Evolutionary conservation across 2,329 filamentous ascomycete species (phyloP), one percentile per base, ranked within the genome.

Genomic region (Trichoderma koningii): DNA sequence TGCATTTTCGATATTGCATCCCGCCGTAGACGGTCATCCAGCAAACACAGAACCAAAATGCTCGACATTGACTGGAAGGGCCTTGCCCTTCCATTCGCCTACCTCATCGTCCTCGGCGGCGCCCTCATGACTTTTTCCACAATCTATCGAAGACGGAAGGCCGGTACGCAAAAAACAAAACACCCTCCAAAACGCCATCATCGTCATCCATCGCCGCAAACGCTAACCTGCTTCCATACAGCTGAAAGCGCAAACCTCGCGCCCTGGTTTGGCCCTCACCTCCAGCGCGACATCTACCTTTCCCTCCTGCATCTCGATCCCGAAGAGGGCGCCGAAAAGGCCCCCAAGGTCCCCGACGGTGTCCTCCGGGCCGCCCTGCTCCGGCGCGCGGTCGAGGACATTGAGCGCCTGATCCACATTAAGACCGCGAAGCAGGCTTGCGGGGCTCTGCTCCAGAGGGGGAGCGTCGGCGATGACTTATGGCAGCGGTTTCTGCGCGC

Each of bases 261-360:
- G 70, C 93, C 94, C 71, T 99, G 95, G 94, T 99, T 99, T 79
- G 89, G 89, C 26, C 85, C 90, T 60, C 93, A 99, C 76, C 83
- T 96, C 59, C 91, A 95, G 78, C 91, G 94, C 78, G 93, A 99
- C 78, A 87, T 99, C 75, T 99, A 98, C 82, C 87, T 97, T 67
- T 93, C 93, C 51, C 87, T 99, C 47, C 84, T 97, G 59, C 93
- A 99, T 79, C 84, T 95, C 74, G 84, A 86, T 63, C 82, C 86
- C 63, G 83, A 85, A 70, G 79, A 81, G 41, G 84, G 84, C 66
- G 26, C 41, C 5, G 87, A 91, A 73, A 92, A 93, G 76, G 78
- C 84, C 5, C 83, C 86, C 66, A 82, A 81, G 82, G 73, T 97
- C 5, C 94, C 95, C 30, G 92, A 97, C 68, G 92, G 88, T 68